Percentiles rank a stretch among this genome's conserved stretches.
These are phyloP conservation scores for Lactifluus hygrophoroides DNA, from an alignment of 768 basidiomycete genomes.

Conservation along the genomic window DNA sequence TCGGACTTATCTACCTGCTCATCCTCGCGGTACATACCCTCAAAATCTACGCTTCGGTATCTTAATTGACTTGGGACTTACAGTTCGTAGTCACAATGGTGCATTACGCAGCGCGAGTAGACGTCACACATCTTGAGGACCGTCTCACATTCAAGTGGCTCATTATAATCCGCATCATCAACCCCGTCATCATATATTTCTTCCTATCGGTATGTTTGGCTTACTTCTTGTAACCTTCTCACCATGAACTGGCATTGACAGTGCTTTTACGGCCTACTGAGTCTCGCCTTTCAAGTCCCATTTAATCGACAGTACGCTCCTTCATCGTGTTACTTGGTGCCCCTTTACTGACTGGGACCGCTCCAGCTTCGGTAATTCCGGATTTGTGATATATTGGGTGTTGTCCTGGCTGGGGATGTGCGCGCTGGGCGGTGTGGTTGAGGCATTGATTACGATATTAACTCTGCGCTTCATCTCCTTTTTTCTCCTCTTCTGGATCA, in stretches of 20 bases:
- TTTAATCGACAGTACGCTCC: conserved; percentile 37
- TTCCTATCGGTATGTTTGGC: conserved; percentile 18
- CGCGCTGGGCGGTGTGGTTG: conserved; percentile 51
- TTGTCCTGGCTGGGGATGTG: conserved; percentile 50
- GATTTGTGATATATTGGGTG: conserved; percentile 64
- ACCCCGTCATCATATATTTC: conserved; percentile 35
- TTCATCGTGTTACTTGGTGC: not conserved
- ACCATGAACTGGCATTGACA: conserved; percentile 21
- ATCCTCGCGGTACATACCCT: conserved; percentile 24
- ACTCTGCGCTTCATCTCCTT: conserved; percentile 44
- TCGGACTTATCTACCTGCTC: conserved; percentile 28
- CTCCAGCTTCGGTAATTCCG: conserved; percentile 39
- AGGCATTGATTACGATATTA: conserved; percentile 48
- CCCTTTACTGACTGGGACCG: not conserved
- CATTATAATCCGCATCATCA: conserved; percentile 34
- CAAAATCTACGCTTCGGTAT: not conserved
- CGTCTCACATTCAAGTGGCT: conserved; percentile 32
- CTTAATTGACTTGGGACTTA: not conserved
- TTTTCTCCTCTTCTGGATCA: conserved; percentile 60
- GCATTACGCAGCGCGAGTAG: conserved; percentile 28
- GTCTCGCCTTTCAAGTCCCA: conserved; percentile 50
- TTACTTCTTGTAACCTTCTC: not conserved
- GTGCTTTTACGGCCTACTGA: conserved; percentile 52
- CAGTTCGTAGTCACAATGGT: conserved; percentile 13
- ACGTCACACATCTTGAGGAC: conserved; percentile 32